Percentiles rank a stretch among this genome's conserved stretches.
These are phyloP conservation scores for Volvox carteri DNA, from an alignment of 163 green algal species.

Conservation along the genomic window DNA sequence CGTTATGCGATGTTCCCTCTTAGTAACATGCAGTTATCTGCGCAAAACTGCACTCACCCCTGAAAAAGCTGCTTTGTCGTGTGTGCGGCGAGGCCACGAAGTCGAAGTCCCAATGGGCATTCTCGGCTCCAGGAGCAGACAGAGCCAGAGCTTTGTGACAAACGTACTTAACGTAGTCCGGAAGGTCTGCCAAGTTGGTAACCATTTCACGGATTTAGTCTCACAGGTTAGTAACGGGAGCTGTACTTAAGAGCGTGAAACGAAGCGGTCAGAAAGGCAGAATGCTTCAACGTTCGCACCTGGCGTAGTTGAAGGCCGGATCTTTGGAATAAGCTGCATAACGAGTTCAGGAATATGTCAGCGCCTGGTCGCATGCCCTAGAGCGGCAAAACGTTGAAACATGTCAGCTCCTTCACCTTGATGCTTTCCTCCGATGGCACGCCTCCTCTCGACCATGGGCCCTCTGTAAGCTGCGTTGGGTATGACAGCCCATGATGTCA, in stretches of 20 bases:
- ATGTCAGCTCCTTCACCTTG: slow-evolving; percentile 22
- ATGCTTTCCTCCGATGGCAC: slow-evolving; percentile 15
- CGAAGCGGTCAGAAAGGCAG: background rate
- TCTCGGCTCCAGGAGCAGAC: background rate
- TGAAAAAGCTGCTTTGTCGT: slow-evolving; percentile 41
- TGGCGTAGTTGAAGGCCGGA: slow-evolving; percentile 39
- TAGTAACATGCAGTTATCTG: too few relatives aligned
- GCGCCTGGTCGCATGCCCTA: too few relatives aligned
- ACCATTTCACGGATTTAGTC: background rate
- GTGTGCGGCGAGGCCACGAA: slow-evolving; percentile 27
- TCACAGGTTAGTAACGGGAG: background rate
- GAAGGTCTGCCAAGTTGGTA: background rate
- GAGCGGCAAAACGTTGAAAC: too few relatives aligned
- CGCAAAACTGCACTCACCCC: too few relatives aligned
- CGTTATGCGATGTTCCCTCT: too few relatives aligned
- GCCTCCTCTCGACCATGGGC: slow-evolving; percentile 13
- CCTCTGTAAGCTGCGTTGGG: slow-evolving; percentile 9
- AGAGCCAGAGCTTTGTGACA: slow-evolving; percentile 31
- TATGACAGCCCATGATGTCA: too few relatives aligned
- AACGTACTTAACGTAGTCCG: slow-evolving; percentile 16
- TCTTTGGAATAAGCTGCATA: slow-evolving; percentile 55
- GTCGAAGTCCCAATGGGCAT: slow-evolving; percentile 32
- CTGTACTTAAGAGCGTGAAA: background rate
- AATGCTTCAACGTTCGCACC: background rate
- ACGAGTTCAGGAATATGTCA: too few relatives aligned